phyloP scores from a whole-genome alignment of 495 filamentous ascomycete species.

The Talaromyces trachyspermus region DNA sequence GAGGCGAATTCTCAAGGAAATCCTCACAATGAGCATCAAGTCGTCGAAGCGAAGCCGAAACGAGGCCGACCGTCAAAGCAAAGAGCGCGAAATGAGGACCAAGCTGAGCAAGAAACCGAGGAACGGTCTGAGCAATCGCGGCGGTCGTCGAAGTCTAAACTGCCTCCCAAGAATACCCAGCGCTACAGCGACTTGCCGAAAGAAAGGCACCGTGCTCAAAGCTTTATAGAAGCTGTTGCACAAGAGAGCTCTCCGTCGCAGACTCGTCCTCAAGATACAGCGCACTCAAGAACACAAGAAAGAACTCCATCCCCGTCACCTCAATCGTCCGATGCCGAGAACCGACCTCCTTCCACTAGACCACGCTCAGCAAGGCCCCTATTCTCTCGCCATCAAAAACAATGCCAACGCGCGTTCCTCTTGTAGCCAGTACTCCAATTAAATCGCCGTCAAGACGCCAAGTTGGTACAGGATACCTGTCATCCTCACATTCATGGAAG shows the following conservation, averaged over 20 bases:
- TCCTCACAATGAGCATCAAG: background rate
- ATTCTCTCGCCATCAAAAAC: slow-evolving; percentile 34
- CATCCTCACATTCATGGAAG: slow-evolving; percentile 61
- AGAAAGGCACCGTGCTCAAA: slow-evolving; percentile 30
- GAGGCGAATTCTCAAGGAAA: background rate
- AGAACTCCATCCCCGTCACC: slow-evolving; percentile 51
- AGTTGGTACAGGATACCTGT: slow-evolving; percentile 44
- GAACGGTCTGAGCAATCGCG: slow-evolving; percentile 14
- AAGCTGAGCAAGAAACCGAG: slow-evolving; percentile 11
- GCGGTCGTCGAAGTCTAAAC: slow-evolving; percentile 18
- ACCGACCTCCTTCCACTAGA: slow-evolving; percentile 61
- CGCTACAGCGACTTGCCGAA: slow-evolving; percentile 39
- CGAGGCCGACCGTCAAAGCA: slow-evolving; percentile 6
- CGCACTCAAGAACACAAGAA: background rate
- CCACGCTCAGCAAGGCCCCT: slow-evolving; percentile 32
- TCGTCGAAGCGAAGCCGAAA: background rate
- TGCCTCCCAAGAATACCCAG: slow-evolving; percentile 37
- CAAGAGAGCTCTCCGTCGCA: background rate
- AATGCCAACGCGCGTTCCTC: slow-evolving; percentile 32
- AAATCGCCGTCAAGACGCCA: slow-evolving; percentile 61
- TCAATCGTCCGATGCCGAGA: slow-evolving; percentile 76
- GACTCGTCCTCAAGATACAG: background rate
- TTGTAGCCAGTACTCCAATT: slow-evolving; percentile 48
- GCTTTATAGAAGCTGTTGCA: slow-evolving; percentile 7
- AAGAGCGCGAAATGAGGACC: slow-evolving; percentile 17